These are phyloP conservation scores for Rhizopogon vinicolor DNA, from an alignment of 768 basidiomycete species.

Conservation along the genomic window DNA sequence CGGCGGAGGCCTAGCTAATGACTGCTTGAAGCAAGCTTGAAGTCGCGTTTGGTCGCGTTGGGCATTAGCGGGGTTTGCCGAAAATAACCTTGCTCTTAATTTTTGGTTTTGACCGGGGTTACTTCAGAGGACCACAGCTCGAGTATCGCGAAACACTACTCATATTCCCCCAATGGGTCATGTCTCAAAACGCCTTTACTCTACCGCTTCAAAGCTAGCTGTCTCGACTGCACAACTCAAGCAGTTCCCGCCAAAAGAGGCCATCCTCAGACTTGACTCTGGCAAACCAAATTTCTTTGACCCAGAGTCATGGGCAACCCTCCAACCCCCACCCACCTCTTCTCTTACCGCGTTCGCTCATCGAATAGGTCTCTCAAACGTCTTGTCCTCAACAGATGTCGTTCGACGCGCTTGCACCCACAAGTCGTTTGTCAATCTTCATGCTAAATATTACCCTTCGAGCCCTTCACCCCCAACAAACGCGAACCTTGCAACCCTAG, in stretches of 20 bases:
- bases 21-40: too few relatives aligned
- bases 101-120: constrained; percentile 12
- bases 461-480: constrained; percentile 60
- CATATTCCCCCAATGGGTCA: constrained; percentile 43
- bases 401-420: constrained; percentile 80
- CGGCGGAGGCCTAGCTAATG: too few relatives aligned
- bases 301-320: constrained; percentile 61
- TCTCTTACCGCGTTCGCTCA: constrained; percentile 75
- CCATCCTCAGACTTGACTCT: constrained; percentile 29
- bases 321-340: constrained; percentile 68
- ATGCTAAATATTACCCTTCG: constrained; percentile 52
- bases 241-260: constrained; percentile 60
- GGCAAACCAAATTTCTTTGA: constrained; percentile 46
- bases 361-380: constrained; percentile 63
- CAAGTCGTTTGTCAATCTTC: constrained; percentile 56
- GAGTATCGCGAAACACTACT: constrained; percentile 4
- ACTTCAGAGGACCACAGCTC: constrained; percentile 3
- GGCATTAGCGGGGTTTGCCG: constrained; percentile 28
- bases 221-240: constrained; percentile 51
- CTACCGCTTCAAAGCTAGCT: constrained; percentile 46
- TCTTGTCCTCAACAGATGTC: constrained; percentile 48
- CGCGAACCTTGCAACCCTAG: constrained; percentile 67
- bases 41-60: constrained; percentile 4
- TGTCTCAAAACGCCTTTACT: constrained; percentile 50
- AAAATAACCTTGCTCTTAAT: constrained; percentile 23